These are phyloP conservation scores for Sporothrix luriei DNA, from an alignment of 2,329 filamentous ascomycete species.

Conservation along the genomic window DNA sequence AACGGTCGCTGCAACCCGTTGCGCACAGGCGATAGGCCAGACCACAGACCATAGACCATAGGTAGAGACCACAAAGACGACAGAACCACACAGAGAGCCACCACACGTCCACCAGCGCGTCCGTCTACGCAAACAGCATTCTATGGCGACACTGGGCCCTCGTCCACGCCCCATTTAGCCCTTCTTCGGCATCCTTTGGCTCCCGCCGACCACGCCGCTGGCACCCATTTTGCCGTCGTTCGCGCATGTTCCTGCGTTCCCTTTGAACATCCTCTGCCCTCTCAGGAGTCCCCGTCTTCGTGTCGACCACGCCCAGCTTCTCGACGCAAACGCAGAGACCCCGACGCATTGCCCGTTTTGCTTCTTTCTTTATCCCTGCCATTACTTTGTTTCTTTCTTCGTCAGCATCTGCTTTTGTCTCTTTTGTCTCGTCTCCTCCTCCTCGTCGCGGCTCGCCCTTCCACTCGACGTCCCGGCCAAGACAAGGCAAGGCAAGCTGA, in stretches of 20 bases:
- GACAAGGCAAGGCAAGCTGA: constrained; percentile 6
- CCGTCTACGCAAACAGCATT: neutral
- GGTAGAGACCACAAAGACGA: constrained; percentile 12
- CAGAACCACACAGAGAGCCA: neutral
- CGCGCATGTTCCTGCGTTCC: neutral
- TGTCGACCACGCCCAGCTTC: constrained; percentile 19
- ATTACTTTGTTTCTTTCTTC: constrained; percentile 16
- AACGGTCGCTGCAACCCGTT: constrained; percentile 14
- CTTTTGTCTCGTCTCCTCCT: too few species aligned
- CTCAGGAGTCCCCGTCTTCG: constrained; percentile 15
- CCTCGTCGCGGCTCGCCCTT: neutral
- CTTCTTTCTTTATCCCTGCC: neutral
- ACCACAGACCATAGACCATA: too few species aligned
- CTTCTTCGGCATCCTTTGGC: constrained; percentile 14
- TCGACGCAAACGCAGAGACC: neutral
- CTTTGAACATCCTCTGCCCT: constrained; percentile 19
- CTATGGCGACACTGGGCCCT: constrained; percentile 14
- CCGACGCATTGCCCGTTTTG: constrained; percentile 3
- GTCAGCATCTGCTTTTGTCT: neutral
- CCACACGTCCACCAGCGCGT: neutral
- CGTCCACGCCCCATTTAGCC: constrained; percentile 9
- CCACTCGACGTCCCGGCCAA: neutral
- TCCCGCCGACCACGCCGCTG: neutral
- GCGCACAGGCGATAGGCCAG: constrained; percentile 22
- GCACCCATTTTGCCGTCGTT: neutral